Evolutionary conservation across 768 basidiomycete genomes (phyloP).

Genomic region (Boletus reticulatus): DNA sequence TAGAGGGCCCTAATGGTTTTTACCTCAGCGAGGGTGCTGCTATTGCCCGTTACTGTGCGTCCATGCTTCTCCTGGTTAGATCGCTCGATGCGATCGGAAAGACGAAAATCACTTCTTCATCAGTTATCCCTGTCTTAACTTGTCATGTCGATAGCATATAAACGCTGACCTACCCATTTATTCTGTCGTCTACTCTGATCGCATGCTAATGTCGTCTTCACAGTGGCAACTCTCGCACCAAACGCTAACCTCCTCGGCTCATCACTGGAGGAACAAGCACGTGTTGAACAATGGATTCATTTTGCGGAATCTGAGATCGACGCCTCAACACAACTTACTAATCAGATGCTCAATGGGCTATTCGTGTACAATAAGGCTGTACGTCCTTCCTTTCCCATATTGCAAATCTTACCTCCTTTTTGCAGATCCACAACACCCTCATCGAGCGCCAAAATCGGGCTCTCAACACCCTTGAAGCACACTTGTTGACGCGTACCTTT

Average conservation of each 20-base stretch:
- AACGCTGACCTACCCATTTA: conserved; percentile 8
- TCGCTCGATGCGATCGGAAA: conserved; percentile 15
- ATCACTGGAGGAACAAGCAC: conserved; percentile 61
- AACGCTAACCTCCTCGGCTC: conserved; percentile 77
- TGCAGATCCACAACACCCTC: conserved; percentile 56
- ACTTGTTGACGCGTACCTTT: conserved; percentile 81
- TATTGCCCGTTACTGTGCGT: conserved; percentile 90
- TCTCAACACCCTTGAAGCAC: conserved; percentile 66
- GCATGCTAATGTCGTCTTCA: conserved; percentile 11
- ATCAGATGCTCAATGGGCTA: conserved; percentile 42
- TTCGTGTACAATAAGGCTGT: conserved; percentile 86
- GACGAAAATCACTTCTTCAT: conserved; percentile 35
- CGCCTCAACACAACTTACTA: conserved; percentile 35
- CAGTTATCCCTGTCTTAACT: conserved; percentile 78
- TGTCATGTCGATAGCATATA: conserved; percentile 46
- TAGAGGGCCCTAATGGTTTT: conserved; percentile 76
- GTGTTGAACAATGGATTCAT: conserved; percentile 84
- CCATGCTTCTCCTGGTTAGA: conserved; percentile 6
- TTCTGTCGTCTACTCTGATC: conserved; percentile 8
- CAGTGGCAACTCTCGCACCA: conserved; percentile 76
- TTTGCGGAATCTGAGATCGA: conserved; percentile 69
- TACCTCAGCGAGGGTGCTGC: conserved; percentile 72
- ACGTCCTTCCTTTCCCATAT: conserved; percentile 25
- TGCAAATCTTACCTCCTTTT: neutral
- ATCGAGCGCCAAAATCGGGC: conserved; percentile 54